phyloP scores from a whole-genome alignment of 1,284 basidiomycete species.

The Phlebopus sp. region DNA sequence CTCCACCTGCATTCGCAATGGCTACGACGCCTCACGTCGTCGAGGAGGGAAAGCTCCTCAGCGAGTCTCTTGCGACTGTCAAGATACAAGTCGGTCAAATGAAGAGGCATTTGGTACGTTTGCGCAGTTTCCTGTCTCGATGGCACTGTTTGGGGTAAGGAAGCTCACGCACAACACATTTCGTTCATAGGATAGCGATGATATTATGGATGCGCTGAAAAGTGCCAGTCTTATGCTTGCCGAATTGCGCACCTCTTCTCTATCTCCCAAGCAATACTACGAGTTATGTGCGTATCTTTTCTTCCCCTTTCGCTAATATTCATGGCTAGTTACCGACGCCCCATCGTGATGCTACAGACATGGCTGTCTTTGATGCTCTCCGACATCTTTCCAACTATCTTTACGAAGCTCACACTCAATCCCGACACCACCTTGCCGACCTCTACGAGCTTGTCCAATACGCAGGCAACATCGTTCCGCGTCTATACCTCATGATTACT shows the following conservation, averaged over 20 bases:
- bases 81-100: conserved; percentile 94
- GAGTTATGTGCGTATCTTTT: conserved; percentile 76
- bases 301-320: not conserved
- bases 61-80: conserved; percentile 80
- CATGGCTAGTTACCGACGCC: conserved; percentile 1
- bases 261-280: conserved; percentile 95
- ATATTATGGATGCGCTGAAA: conserved; percentile 97
- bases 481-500: conserved; percentile 96
- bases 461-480: conserved; percentile 90
- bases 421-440: conserved; percentile 91
- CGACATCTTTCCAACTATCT: conserved; percentile 92
- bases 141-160: not conserved
- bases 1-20: conserved; percentile 7
- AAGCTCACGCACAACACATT: not conserved
- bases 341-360: conserved; percentile 53
- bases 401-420: conserved; percentile 87
- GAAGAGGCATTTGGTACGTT: conserved; percentile 83
- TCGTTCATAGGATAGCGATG: conserved; percentile 75
- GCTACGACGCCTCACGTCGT: conserved; percentile 23
- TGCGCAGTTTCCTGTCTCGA: not conserved
- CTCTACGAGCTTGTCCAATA: conserved; percentile 97
- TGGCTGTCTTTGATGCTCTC: conserved; percentile 94
- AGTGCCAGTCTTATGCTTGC: conserved; percentile 94
- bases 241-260: conserved; percentile 86
- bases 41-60: conserved; percentile 78